These are phyloP conservation scores for Musa itinerans DNA, from an alignment of 176 grass and related monocot genomes.

Conservation along the genomic window DNA sequence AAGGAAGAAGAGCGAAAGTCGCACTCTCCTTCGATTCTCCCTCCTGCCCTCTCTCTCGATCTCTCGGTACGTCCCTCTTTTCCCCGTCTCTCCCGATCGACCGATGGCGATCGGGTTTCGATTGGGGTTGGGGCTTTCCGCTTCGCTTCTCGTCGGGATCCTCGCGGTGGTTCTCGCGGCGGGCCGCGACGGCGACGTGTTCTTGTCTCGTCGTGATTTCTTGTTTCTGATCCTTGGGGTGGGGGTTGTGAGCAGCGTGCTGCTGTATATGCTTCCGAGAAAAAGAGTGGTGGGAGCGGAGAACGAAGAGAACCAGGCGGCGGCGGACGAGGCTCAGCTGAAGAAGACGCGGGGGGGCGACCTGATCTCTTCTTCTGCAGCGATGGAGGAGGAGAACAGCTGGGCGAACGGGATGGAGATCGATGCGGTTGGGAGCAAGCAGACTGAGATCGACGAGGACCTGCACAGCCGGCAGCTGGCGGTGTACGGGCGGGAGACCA, in stretches of 20 bases:
- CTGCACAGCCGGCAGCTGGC: constrained; percentile 76
- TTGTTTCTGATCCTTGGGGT: constrained; percentile 36
- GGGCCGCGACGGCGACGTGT: constrained; percentile 22
- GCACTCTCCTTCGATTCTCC: background rate
- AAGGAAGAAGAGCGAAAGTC: background rate
- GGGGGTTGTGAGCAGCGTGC: constrained; percentile 32
- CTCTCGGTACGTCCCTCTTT: constrained; percentile 12
- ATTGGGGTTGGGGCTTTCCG: constrained; percentile 10
- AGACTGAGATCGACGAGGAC: constrained; percentile 62
- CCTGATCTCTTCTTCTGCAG: background rate
- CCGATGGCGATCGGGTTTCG: constrained; percentile 18
- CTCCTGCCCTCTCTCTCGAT: background rate
- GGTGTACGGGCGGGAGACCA: constrained; percentile 76
- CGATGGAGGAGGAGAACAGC: constrained; percentile 7
- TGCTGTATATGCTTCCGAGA: constrained; percentile 62
- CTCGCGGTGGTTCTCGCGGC: constrained; percentile 6
- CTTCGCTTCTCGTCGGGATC: constrained; percentile 22
- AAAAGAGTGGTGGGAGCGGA: constrained; percentile 48
- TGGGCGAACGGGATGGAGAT: background rate
- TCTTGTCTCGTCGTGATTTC: constrained; percentile 32
- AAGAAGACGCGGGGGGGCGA: constrained; percentile 44
- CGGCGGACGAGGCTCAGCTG: constrained; percentile 17
- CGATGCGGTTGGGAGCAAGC: constrained; percentile 18
- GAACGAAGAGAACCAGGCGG: constrained; percentile 22
- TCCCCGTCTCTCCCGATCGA: background rate